Conservation (phyloP, 2,329 filamentous ascomycete species). For the Myriosclerotinia curreyana region DNA sequence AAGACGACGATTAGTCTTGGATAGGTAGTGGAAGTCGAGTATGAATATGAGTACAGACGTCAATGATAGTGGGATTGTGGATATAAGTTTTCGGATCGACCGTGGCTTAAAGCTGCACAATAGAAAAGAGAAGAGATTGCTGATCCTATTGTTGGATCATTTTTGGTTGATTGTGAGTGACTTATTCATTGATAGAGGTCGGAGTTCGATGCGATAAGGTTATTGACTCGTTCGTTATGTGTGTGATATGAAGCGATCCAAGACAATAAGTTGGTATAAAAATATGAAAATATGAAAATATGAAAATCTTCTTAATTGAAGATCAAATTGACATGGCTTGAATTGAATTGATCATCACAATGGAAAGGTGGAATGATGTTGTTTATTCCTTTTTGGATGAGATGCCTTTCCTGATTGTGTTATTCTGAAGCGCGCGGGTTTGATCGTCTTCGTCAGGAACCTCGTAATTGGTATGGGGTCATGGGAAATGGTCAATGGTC, state of each 20-base stretch:
- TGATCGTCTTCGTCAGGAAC: too few relatives aligned
- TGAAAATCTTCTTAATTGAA: neutral
- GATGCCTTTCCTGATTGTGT: neutral
- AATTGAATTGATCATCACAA: neutral
- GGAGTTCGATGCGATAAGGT: neutral
- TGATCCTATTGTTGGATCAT: conserved; percentile 12
- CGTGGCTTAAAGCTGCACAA: conserved; percentile 12
- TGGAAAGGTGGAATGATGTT: neutral
- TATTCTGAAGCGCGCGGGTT: conserved; percentile 16
- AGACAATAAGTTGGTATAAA: too few relatives aligned
- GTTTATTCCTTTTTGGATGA: neutral
- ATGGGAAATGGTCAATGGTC: too few relatives aligned
- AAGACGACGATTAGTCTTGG: conserved; percentile 14
- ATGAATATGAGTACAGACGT: neutral
- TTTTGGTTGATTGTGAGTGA: neutral
- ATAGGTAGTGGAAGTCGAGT: neutral
- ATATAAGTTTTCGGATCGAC: neutral
- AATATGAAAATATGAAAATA: neutral
- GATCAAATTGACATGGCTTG: conserved; percentile 9
- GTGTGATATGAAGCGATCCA: conserved; percentile 1
- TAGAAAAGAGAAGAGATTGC: neutral
- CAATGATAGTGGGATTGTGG: conserved; percentile 5
- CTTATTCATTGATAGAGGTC: neutral
- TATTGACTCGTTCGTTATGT: neutral
- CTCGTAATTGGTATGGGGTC: too few relatives aligned